phyloP scores from a whole-genome alignment of 2,329 filamentous ascomycete species.

The Ascocoryne sarcoides region DNA sequence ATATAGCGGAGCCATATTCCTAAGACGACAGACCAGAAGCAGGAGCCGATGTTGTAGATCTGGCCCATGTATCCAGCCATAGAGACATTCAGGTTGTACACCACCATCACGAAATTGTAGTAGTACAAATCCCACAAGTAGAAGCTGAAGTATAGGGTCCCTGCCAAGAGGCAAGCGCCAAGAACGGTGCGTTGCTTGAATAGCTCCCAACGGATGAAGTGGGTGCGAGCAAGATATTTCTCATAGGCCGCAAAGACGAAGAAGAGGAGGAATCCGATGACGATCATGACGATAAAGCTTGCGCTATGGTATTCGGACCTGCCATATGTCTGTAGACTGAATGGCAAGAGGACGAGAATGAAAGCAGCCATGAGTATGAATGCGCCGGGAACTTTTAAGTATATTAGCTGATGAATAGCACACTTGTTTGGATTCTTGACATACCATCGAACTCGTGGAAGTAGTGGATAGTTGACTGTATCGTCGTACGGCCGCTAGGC shows the following conservation, averaged over 20 bases:
- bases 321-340: conserved; percentile 13
- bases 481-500: conserved; percentile 34
- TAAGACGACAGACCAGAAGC: conserved; percentile 40
- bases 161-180: conserved; percentile 35
- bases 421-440: too few species aligned
- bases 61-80: conserved; percentile 40
- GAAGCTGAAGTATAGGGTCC: conserved; percentile 38
- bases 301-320: conserved; percentile 37
- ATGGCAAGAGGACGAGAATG: conserved; percentile 17
- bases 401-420: too few species aligned
- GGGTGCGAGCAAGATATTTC: conserved; percentile 43
- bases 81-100: conserved; percentile 40
- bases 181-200: conserved; percentile 41
- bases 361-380: conserved; percentile 15
- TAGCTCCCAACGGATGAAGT: conserved; percentile 46
- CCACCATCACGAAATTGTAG: conserved; percentile 43
- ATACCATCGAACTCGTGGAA: conserved; percentile 35
- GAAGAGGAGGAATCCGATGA: conserved; percentile 48
- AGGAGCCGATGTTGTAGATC: conserved; percentile 41
- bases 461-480: conserved; percentile 44
- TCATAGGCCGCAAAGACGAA: conserved; percentile 48
- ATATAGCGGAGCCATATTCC: conserved; percentile 40
- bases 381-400: conserved; percentile 14
- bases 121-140: conserved; percentile 44
- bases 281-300: conserved; percentile 44